Percentiles rank a stretch among this genome's conserved stretches.
These are phyloP conservation scores for Neoboletus magnificus DNA, from an alignment of 768 basidiomycete genomes.

Conservation along the genomic window DNA sequence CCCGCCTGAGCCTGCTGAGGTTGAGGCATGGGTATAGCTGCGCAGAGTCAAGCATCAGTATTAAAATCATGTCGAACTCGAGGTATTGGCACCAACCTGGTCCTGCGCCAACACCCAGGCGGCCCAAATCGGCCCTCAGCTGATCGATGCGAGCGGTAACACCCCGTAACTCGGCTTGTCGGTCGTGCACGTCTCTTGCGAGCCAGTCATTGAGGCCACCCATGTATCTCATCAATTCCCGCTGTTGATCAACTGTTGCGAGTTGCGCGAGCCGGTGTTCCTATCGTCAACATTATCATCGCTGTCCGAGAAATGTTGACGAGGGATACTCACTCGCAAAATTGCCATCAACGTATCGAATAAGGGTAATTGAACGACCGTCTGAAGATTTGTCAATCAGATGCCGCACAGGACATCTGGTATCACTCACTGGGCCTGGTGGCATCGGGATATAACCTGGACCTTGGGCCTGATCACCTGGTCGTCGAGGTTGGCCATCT, in stretches of 20 bases:
- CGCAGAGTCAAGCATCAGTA: background rate
- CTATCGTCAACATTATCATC: conserved; percentile 35
- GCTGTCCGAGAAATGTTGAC: background rate
- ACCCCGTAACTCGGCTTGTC: conserved; percentile 67
- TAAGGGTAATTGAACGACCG: conserved; percentile 58
- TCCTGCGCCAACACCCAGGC: conserved; percentile 42
- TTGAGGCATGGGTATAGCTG: conserved; percentile 28
- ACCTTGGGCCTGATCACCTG: conserved; percentile 23
- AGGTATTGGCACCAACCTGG: conserved; percentile 30
- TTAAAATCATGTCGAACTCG: background rate
- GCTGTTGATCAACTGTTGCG: conserved; percentile 74
- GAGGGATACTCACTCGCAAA: conserved; percentile 47
- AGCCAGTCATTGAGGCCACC: conserved; percentile 75
- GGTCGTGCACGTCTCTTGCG: conserved; percentile 71
- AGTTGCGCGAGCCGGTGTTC: conserved; percentile 73
- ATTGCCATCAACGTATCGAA: conserved; percentile 72
- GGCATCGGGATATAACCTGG: conserved; percentile 46
- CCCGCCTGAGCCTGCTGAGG: conserved; percentile 17
- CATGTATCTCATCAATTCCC: conserved; percentile 80
- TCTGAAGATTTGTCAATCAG: conserved; percentile 35
- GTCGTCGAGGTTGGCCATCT: conserved; percentile 15
- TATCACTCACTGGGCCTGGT: conserved; percentile 47
- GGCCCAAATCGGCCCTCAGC: conserved; percentile 42
- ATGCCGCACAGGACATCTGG: background rate
- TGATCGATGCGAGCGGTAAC: conserved; percentile 60